Evolutionary conservation across 495 filamentous ascomycete genomes (phyloP), one percentile per base, ranked within the genome.

Genomic region (Daldinia loculata): DNA sequence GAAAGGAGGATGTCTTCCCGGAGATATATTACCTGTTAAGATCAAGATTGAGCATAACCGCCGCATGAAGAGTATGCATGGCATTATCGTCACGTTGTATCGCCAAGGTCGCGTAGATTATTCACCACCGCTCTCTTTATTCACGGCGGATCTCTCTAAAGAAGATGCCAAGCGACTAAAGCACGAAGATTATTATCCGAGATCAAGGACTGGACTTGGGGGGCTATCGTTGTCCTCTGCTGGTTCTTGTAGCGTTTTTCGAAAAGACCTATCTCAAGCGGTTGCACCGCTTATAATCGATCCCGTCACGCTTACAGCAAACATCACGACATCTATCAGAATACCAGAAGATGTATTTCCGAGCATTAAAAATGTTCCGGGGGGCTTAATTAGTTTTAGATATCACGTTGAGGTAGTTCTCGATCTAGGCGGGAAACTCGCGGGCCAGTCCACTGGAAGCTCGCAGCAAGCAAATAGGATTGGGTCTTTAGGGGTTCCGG

Each of bases 401-500:
- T 98, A 99, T 75, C 92, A 92, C 70, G 86, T 97, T 26, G 95
- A 99, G 77, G 91, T 97, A 3, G 90, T 98, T 22, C 86, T 97
- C 2, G 95, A 99, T 74, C 82, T 98, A 8, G 93, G 95, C 29
- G 94, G 95, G 14, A 97, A 93, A 74, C 83, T 97, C 4, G 88
- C 89, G 22, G 88, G 89, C 5, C 75, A 75, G 53, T 75, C 75
- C 8, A 66, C 65, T 19, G 71, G 75, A 22, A 61, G 45, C 26
- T 71, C 74, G 8, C 71, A 72, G 41, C 63, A 68, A 48, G 79
- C 90, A 34, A 86, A 77, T 90, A 69, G 86, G 86, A 60, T 84
- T 85, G 56, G 78, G 87, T 63, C 88, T 83, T 59, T 82, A 89
- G 72, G 81, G 87, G 32, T 84, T 77, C 14, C 83, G 78, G 62